These are phyloP conservation scores for Tribonema minus DNA, from an alignment of 108 stramenopile species.

Conservation along the genomic window DNA sequence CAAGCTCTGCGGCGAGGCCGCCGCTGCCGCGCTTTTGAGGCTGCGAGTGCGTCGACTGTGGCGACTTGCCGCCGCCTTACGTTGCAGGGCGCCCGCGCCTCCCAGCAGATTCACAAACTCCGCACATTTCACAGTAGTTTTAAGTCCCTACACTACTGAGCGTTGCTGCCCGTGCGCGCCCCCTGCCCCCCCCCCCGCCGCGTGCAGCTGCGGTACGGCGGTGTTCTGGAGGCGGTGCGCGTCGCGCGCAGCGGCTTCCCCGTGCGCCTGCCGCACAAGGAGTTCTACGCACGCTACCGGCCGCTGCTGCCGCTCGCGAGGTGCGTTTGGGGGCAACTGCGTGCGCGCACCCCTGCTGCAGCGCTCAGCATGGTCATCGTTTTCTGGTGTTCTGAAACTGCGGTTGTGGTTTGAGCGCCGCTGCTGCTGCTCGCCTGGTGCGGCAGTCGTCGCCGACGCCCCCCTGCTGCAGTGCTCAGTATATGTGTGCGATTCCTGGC, in stretches of 20 bases:
- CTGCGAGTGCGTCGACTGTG: background rate
- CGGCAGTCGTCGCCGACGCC: too few species aligned
- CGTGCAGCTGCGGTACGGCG: constrained; percentile 77
- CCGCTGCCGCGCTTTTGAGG: background rate
- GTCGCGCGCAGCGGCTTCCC: constrained; percentile 98
- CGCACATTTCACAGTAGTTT: background rate
- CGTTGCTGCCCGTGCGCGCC: too few species aligned
- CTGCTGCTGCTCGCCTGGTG: too few species aligned
- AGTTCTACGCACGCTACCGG: constrained; percentile 76
- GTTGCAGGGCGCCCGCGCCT: background rate
- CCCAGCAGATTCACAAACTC: background rate
- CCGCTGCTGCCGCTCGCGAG: background rate
- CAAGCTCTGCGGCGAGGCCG: too few species aligned
- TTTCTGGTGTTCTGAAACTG: too few species aligned
- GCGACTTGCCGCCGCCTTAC: background rate
- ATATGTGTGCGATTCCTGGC: too few species aligned
- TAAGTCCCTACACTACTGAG: too few species aligned
- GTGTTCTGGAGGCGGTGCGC: constrained; percentile 98
- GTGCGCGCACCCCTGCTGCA: too few species aligned
- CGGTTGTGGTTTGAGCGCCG: too few species aligned
- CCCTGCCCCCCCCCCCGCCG: constrained; percentile 70
- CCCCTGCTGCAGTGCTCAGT: too few species aligned
- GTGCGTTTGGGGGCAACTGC: too few species aligned
- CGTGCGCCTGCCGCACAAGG: constrained; percentile 80
- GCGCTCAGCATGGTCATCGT: too few species aligned